phyloP scores from a whole-genome alignment of 2,329 filamentous ascomycete species.

The Bipolaris victoriae region DNA sequence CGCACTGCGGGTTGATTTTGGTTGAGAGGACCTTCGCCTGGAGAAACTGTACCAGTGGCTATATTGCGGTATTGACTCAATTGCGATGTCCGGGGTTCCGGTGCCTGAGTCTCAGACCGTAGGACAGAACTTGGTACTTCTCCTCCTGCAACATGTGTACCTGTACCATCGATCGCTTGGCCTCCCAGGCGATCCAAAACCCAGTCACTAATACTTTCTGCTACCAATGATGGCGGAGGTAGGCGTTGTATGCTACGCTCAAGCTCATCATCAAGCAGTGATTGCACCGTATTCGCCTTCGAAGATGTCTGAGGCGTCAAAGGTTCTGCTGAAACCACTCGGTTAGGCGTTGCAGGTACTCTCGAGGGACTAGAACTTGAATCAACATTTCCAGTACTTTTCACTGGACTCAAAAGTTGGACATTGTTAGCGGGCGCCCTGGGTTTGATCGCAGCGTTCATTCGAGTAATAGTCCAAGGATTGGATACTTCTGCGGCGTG shows the following conservation, averaged over 20 bases:
- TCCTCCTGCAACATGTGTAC: background rate
- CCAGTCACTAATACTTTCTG: too few species aligned
- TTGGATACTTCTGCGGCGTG: constrained; percentile 50
- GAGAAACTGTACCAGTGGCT: background rate
- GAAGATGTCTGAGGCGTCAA: constrained; percentile 28
- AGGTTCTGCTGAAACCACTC: constrained; percentile 6
- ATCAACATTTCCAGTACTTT: constrained; percentile 14
- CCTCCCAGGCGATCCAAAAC: background rate
- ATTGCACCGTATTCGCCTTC: constrained; percentile 2
- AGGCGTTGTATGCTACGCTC: constrained; percentile 18
- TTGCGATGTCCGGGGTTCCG: background rate
- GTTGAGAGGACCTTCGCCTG: background rate
- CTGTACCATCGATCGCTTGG: background rate
- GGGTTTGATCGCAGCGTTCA: constrained; percentile 48
- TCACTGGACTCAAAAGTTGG: constrained; percentile 37
- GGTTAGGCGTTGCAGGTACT: constrained; percentile 2
- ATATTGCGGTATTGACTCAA: background rate
- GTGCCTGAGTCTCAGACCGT: background rate
- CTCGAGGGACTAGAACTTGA: constrained; percentile 17
- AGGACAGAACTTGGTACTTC: background rate
- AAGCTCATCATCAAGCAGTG: constrained; percentile 11
- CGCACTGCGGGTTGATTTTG: background rate
- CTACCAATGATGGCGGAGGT: background rate
- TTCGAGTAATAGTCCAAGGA: constrained; percentile 58
- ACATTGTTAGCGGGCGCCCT: constrained; percentile 16